Base-by-base conservation (phyloP, 441 rosid genomes). In the Adansonia rubrostipa region DNA sequence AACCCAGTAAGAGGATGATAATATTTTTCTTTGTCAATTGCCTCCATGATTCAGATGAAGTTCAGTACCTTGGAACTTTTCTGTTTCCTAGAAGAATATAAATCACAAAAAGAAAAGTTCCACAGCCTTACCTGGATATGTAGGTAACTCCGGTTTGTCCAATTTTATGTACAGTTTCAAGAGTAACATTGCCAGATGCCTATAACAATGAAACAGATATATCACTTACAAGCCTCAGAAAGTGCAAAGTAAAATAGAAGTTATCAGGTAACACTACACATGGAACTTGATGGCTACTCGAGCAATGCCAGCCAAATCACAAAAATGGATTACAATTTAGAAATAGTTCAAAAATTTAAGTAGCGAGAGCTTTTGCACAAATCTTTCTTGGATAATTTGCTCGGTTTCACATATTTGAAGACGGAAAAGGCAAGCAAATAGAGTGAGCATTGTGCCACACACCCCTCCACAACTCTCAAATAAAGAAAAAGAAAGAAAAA, bases 171-270 rank as follows among this genome's bases (percentile, higher is more conserved):
- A 93, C 91, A 0, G 97, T 94, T 84, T 96, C 98, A 64, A 94
- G 88, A 8, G 97, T 94, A 74, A 93, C 96, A 81, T 96, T 96
- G 4, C 98, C 99, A 0, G 99, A 93, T 77, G 98, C 98, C 99
- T 94, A 85, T 28, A 24, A 82, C 17, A 76, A 71, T 15, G 33
- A 72, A 75, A 61, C 19, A 71, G 57, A 79, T 76, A 44, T 22
- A 40, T 72, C 62, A 81, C 15, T 51, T 66, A 17, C 36, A 68
- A 64, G 58, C 61, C 24, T 48, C 58, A 75, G 73, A 79, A n/a
- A 68, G 33, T 40, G 8, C 20, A 75, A 47, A 42, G 64, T 22
- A 58, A 40, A 78, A n/a, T 9, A 47, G 15, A 51, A 48, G 28
- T 11, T 76, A 75, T 17, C 72, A 67, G 51, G 1, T 75, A 54